phyloP scores from a whole-genome alignment of 116 monocot species.

The Papilionanthe hybrid region DNA sequence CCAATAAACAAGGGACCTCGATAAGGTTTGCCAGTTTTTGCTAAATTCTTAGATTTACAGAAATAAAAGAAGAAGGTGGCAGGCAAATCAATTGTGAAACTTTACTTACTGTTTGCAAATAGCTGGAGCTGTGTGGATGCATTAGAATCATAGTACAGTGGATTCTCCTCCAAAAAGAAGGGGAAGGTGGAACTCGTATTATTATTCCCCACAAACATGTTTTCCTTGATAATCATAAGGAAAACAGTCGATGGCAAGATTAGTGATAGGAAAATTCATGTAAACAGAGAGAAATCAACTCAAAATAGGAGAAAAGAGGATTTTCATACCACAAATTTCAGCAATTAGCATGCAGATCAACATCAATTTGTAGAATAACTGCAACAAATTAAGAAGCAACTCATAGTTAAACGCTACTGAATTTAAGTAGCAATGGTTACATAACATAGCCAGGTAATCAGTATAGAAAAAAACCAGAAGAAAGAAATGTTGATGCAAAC shows the following conservation, averaged over 20 bases:
- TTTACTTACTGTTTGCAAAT: slow-evolving; percentile 39
- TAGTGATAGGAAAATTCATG: not conserved
- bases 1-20: not conserved
- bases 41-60: too few relatives aligned
- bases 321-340: not conserved
- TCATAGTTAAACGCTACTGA: not conserved
- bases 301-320: not conserved
- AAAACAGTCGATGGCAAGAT: not conserved
- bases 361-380: not conserved
- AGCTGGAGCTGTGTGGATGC: slow-evolving; percentile 42
- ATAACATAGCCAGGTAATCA: not conserved
- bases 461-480: not conserved
- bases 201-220: slow-evolving; percentile 36
- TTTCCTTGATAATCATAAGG: not conserved
- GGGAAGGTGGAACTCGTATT: slow-evolving; percentile 26
- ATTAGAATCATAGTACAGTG: slow-evolving; percentile 33
- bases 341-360: not conserved
- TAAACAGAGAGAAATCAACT: not conserved
- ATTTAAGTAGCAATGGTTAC: not conserved
- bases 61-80: not conserved
- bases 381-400: not conserved
- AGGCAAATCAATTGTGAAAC: not conserved
- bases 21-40: not conserved
- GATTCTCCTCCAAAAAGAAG: slow-evolving; percentile 31
- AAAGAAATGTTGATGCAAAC: not conserved